Conservation (phyloP, 345 rosid species). For the Leavenworthia alabamica region DNA sequence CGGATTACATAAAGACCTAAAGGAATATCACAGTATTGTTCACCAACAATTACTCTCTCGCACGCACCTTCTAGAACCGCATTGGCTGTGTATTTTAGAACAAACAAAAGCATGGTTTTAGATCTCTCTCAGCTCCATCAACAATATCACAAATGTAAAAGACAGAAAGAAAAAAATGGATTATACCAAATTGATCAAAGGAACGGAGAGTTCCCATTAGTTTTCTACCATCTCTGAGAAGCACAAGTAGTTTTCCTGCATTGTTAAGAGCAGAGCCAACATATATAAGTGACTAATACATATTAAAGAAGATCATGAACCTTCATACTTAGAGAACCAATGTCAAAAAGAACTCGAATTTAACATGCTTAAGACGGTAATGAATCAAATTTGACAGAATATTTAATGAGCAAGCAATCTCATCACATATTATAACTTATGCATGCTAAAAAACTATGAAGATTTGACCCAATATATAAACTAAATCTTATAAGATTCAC, state of each 20-base stretch:
- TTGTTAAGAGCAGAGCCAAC: no score
- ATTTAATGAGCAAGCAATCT: neutral
- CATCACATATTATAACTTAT: neutral
- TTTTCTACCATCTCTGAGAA: conserved; percentile 90
- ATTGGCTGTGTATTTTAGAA: conserved; percentile 55
- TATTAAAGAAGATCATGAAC: neutral
- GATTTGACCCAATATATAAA: neutral
- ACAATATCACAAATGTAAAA: neutral
- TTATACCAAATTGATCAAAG: conserved; percentile 98
- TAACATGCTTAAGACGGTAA: neutral
- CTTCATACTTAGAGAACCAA: neutral
- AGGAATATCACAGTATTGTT: conserved; percentile 83
- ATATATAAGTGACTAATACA: neutral
- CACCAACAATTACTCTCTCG: conserved; percentile 92
- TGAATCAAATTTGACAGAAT: neutral
- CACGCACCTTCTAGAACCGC: conserved; percentile 95
- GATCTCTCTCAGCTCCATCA: neutral
- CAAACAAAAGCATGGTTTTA: neutral
- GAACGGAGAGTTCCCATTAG: conserved; percentile 90
- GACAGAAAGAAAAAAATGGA: no score
- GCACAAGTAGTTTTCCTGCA: conserved; percentile 85
- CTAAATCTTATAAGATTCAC: neutral
- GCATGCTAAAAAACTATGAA: neutral
- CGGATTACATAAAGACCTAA: conserved; percentile 89
- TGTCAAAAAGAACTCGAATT: neutral